Conservation (phyloP, 2,329 filamentous ascomycete species). For the Huntiella omanensis region DNA sequence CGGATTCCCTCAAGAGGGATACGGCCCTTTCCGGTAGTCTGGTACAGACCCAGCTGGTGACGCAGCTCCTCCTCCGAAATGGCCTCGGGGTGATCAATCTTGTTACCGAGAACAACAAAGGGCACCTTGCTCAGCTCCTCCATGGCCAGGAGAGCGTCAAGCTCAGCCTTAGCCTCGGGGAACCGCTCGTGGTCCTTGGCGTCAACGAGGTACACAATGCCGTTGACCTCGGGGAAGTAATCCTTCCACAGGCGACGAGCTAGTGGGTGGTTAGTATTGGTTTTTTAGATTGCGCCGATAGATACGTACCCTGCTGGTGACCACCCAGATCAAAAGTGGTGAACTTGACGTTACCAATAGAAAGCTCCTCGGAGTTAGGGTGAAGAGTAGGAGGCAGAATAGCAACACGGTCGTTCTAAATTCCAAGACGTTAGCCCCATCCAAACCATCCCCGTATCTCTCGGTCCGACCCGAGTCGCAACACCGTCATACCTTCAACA, state of each 20-base stretch:
- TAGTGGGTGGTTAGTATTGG: slow-evolving; percentile 18
- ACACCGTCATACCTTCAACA: slow-evolving; percentile 57
- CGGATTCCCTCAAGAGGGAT: slow-evolving; percentile 79
- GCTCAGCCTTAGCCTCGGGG: slow-evolving; percentile 84
- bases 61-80: slow-evolving; percentile 90
- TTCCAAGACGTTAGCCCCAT: slow-evolving; percentile 1
- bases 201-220: slow-evolving; percentile 94
- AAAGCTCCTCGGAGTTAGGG: slow-evolving; percentile 81
- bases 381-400: slow-evolving; percentile 81
- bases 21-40: slow-evolving; percentile 93
- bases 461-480: background rate
- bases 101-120: slow-evolving; percentile 93
- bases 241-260: slow-evolving; percentile 90
- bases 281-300: background rate
- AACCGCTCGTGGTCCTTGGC: slow-evolving; percentile 95
- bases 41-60: slow-evolving; percentile 80
- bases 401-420: slow-evolving; percentile 75
- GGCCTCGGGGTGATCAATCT: slow-evolving; percentile 95
- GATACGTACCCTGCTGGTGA: slow-evolving; percentile 61
- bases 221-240: slow-evolving; percentile 90
- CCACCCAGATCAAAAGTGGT: slow-evolving; percentile 88
- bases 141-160: slow-evolving; percentile 89
- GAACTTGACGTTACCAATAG: slow-evolving; percentile 84
- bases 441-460: too few relatives aligned
- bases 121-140: slow-evolving; percentile 92